A percentile compares a stretch with the other conserved stretches of the same genome.
phyloP scores from a whole-genome alignment of 768 basidiomycete species.

The Suillus alpinus region DNA sequence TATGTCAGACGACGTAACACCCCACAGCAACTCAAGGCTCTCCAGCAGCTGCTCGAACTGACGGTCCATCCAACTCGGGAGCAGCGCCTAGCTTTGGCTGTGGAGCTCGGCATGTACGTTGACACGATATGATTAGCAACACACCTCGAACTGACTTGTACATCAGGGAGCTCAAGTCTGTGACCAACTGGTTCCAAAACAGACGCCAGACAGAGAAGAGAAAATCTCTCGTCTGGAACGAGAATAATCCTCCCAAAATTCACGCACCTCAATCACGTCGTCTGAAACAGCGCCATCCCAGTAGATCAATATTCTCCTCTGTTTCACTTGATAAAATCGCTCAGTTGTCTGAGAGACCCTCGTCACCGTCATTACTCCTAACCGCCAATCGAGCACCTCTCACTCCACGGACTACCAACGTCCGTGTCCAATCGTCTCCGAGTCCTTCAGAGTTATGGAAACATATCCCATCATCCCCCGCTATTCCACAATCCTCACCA shows the following conservation, averaged over 20 bases:
- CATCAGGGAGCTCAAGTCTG: conserved; percentile 60
- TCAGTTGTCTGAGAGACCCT: conserved; percentile 28
- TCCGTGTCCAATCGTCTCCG: neutral
- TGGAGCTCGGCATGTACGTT: conserved; percentile 37
- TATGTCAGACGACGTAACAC: conserved; percentile 31
- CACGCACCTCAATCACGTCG: conserved; percentile 6
- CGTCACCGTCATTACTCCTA: conserved; percentile 10
- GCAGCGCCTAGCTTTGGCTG: conserved; percentile 39
- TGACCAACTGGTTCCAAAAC: conserved; percentile 84
- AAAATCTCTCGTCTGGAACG: conserved; percentile 19
- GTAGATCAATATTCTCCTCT: conserved; percentile 11
- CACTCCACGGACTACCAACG: conserved; percentile 26
- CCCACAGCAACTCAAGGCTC: conserved; percentile 32
- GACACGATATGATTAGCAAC: neutral
- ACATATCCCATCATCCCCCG: conserved; percentile 29
- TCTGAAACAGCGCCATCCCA: conserved; percentile 1
- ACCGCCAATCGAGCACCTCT: conserved; percentile 15
- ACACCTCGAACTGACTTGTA: conserved; percentile 8
- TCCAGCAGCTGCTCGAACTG: conserved; percentile 33
- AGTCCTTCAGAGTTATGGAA: conserved; percentile 27
- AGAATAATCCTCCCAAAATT: conserved; percentile 19
- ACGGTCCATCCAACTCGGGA: conserved; percentile 40
- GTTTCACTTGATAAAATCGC: conserved; percentile 32
- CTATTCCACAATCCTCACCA: conserved; percentile 16
- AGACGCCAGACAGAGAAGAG: conserved; percentile 54